Conservation (phyloP, 305 asterid genomes). For the Fraxinus platypoda region DNA sequence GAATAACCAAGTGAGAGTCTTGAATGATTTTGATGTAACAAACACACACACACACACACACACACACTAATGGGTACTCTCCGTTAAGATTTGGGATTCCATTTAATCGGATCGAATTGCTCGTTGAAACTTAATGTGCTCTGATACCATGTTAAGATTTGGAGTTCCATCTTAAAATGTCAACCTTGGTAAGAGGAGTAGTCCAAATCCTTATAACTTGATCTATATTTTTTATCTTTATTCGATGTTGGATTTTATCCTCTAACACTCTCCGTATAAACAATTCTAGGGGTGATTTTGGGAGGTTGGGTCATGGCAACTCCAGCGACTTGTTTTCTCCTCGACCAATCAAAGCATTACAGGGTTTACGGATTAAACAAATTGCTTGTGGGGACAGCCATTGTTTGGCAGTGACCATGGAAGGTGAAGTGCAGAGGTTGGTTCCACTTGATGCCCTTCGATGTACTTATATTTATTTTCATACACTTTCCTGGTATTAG, state of each 20-base stretch:
- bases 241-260: too few relatives aligned
- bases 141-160: too few relatives aligned
- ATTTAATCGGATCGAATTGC: too few relatives aligned
- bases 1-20: not conserved
- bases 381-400: constrained; percentile 99
- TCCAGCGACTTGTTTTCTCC: constrained; percentile 92
- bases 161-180: too few relatives aligned
- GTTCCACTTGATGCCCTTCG: constrained; percentile 23
- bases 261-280: not conserved
- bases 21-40: not conserved
- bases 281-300: constrained; percentile 90
- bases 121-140: too few relatives aligned
- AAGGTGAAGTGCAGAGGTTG: constrained; percentile 92
- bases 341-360: constrained; percentile 84
- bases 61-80: not conserved
- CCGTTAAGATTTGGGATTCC: too few relatives aligned
- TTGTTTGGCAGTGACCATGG: constrained; percentile 97
- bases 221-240: too few relatives aligned
- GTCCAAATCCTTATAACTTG: too few relatives aligned
- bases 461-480: not conserved
- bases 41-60: too few relatives aligned
- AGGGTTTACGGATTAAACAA: constrained; percentile 74
- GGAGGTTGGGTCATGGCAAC: constrained; percentile 97
- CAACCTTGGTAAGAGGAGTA: too few relatives aligned
- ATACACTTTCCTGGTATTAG: not conserved